Conservation (phyloP, 2,329 filamentous ascomycete species). For the Penicillium sp. region DNA sequence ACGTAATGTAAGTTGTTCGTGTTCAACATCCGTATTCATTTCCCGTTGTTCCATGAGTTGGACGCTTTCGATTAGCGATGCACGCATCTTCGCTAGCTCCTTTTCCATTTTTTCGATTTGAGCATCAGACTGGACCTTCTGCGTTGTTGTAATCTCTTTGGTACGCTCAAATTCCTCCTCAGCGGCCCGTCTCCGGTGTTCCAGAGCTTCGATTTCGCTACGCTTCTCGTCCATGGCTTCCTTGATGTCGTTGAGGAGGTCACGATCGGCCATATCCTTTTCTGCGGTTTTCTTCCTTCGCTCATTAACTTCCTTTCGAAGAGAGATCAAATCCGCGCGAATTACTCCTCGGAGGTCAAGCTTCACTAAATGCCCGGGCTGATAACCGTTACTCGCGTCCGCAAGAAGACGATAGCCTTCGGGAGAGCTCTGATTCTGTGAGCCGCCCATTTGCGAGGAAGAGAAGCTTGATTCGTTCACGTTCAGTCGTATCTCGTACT, state of each 20-base stretch:
- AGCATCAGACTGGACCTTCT: slow-evolving; percentile 82
- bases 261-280: slow-evolving; percentile 89
- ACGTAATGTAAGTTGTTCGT: slow-evolving; percentile 84
- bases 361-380: slow-evolving; percentile 82
- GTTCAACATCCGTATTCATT: slow-evolving; percentile 95
- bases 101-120: slow-evolving; percentile 99
- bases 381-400: slow-evolving; percentile 80
- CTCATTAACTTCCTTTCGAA: slow-evolving; percentile 91
- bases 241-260: slow-evolving; percentile 88
- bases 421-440: slow-evolving; percentile 44
- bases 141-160: slow-evolving; percentile 79
- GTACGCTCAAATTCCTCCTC: slow-evolving; percentile 93
- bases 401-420: slow-evolving; percentile 74
- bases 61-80: slow-evolving; percentile 76
- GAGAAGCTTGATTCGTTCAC: slow-evolving; percentile 78
- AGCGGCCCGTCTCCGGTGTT: slow-evolving; percentile 80
- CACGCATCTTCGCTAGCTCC: slow-evolving; percentile 88
- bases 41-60: slow-evolving; percentile 91
- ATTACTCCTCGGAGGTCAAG: slow-evolving; percentile 80
- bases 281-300: slow-evolving; percentile 77
- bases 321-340: slow-evolving; percentile 69
- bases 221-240: slow-evolving; percentile 96
- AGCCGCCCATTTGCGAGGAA: slow-evolving; percentile 53
- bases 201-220: slow-evolving; percentile 84
- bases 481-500: slow-evolving; percentile 82